These are phyloP conservation scores for Paramecium pentaurelia DNA, from an alignment of 73 alveolate species.

Conservation along the genomic window DNA sequence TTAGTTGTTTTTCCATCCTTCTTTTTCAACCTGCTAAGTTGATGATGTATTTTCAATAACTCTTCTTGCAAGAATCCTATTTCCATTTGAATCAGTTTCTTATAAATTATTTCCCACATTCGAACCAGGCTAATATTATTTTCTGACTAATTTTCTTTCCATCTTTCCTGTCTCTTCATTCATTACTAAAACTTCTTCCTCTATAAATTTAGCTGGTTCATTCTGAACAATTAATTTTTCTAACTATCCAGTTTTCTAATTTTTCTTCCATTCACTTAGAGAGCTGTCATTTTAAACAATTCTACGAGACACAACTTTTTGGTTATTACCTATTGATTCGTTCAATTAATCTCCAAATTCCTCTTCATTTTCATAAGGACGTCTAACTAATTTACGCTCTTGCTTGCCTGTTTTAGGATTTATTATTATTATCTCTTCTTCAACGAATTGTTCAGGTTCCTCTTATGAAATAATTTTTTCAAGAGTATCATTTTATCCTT, in stretches of 20 bases:
- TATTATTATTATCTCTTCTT: background rate
- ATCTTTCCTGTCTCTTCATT: background rate
- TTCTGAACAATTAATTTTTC: background rate
- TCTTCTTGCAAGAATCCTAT: background rate
- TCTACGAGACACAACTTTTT: background rate
- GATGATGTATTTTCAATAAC: background rate
- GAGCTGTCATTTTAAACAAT: background rate
- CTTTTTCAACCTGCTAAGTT: background rate
- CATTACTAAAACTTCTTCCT: background rate
- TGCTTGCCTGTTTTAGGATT: slow-evolving; percentile 1
- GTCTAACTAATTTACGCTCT: background rate
- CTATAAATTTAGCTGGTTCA: background rate
- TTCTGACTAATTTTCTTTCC: background rate
- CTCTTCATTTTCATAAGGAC: background rate
- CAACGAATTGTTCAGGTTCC: background rate
- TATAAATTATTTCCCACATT: background rate
- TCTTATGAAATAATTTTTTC: background rate
- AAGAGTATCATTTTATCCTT: background rate
- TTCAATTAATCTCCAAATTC: background rate
- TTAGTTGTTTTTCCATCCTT: background rate
- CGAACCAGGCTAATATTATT: background rate
- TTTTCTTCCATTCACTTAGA: background rate
- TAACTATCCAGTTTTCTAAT: background rate
- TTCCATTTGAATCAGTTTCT: background rate
- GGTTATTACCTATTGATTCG: background rate